Conservation (phyloP, 2,329 filamentous ascomycete species). For the Diaporthe amygdali region DNA sequence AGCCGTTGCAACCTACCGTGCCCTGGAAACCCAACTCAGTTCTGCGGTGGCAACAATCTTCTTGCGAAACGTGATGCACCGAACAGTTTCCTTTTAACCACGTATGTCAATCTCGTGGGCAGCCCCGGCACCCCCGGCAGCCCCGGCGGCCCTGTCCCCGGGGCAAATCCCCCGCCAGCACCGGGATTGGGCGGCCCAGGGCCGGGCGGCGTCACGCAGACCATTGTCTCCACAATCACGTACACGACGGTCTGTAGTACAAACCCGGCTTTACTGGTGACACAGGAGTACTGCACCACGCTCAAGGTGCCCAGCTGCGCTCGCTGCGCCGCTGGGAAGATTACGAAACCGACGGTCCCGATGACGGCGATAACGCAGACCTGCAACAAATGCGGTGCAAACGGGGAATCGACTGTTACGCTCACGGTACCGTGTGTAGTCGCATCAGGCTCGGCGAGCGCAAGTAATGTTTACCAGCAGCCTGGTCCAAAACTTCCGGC, state of each 20-base stretch:
- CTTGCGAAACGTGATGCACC: conserved; percentile 32
- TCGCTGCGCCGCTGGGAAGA: conserved; percentile 23
- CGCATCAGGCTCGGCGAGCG: conserved; percentile 19
- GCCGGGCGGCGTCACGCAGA: conserved; percentile 2
- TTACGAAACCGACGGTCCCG: conserved; percentile 25
- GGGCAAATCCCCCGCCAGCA: no score
- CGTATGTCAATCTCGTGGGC: conserved; percentile 45
- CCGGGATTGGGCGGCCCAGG: conserved; percentile 33
- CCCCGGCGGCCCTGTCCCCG: no score
- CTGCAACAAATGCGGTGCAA: conserved; percentile 37
- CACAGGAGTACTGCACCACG: conserved; percentile 39
- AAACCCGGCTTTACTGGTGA: conserved; percentile 38
- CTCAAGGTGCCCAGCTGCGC: conserved; percentile 32
- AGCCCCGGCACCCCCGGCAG: conserved; percentile 34
- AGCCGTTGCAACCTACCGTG: conserved; percentile 44
- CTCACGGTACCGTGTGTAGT: conserved; percentile 37
- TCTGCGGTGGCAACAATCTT: conserved; percentile 46
- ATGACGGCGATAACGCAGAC: conserved; percentile 36
- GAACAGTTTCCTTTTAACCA: conserved; percentile 42
- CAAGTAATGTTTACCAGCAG: not conserved
- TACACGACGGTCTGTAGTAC: conserved; percentile 42
- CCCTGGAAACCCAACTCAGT: conserved; percentile 44
- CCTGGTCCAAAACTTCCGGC: not conserved
- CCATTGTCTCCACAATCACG: conserved; percentile 35
- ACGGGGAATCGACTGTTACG: conserved; percentile 38